These are phyloP conservation scores for Lactifluus hygrophoroides DNA, from an alignment of 768 basidiomycete species.

Conservation along the genomic window DNA sequence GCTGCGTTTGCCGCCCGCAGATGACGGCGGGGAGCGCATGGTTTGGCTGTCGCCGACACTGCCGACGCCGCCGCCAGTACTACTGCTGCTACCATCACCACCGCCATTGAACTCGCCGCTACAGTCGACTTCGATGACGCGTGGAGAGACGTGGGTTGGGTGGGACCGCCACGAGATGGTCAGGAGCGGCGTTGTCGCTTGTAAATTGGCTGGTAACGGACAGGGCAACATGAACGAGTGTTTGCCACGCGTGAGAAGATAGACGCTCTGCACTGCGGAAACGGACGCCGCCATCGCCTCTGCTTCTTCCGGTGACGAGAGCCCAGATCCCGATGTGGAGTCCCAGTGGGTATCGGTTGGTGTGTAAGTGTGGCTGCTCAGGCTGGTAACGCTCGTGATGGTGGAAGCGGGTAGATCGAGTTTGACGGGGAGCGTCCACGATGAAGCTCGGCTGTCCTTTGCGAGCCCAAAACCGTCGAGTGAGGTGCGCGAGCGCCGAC, in stretches of 20 bases:
- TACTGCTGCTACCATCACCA: background rate
- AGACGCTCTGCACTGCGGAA: slow-evolving; percentile 32
- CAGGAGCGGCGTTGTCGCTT: slow-evolving; percentile 42
- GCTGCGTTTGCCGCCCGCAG: too few species aligned
- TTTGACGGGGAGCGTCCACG: slow-evolving; percentile 45
- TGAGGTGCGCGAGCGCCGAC: slow-evolving; percentile 34
- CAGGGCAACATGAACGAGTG: slow-evolving; percentile 58
- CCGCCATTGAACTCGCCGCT: background rate
- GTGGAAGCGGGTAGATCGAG: slow-evolving; percentile 38
- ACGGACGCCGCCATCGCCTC: background rate
- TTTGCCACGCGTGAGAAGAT: slow-evolving; percentile 62
- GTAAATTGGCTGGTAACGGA: slow-evolving; percentile 51
- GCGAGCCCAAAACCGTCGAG: slow-evolving; percentile 36
- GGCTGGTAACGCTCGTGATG: too few species aligned
- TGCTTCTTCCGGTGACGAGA: slow-evolving; percentile 23
- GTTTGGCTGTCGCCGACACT: too few species aligned
- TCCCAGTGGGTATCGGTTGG: background rate
- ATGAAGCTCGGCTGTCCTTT: slow-evolving; percentile 31
- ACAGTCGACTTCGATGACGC: slow-evolving; percentile 32
- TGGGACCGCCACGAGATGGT: slow-evolving; percentile 48
- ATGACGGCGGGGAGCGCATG: too few species aligned
- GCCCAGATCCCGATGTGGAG: too few species aligned
- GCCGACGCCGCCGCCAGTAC: too few species aligned
- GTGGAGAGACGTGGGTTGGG: slow-evolving; percentile 46
- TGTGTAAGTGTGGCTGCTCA: too few species aligned